Evolutionary conservation across 1,284 basidiomycete species (phyloP).

Genomic region (Athelia psychrophila): DNA sequence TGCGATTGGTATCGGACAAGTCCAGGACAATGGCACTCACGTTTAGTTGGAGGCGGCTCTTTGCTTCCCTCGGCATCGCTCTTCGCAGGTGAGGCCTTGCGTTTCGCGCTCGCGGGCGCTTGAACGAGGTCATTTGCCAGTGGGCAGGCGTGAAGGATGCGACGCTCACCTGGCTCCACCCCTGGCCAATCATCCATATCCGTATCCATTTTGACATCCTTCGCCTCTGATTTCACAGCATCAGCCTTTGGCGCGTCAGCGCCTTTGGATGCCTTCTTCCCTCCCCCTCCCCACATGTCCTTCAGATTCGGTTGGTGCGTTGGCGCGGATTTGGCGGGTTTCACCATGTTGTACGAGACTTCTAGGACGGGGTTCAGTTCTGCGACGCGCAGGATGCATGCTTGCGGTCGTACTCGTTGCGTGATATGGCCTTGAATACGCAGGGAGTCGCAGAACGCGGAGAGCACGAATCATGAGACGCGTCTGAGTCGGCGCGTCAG

Average conservation of each 20-base stretch:
- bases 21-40: background rate
- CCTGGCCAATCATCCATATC: constrained; percentile 4
- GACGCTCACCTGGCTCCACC: background rate
- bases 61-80: constrained; percentile 12
- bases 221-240: constrained; percentile 22
- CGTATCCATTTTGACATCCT: constrained; percentile 22
- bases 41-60: constrained; percentile 8
- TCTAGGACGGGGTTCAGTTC: background rate
- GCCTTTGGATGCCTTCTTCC: constrained; percentile 37
- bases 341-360: background rate
- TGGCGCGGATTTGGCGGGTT: background rate
- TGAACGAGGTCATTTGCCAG: too few relatives aligned
- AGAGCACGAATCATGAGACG: too few relatives aligned
- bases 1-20: background rate
- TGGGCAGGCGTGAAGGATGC: background rate
- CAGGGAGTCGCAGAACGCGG: too few relatives aligned
- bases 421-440: too few relatives aligned
- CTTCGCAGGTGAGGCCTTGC: background rate
- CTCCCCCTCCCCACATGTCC: constrained; percentile 69
- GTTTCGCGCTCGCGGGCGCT: background rate
- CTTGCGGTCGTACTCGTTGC: too few relatives aligned
- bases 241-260: constrained; percentile 18
- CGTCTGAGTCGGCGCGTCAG: too few relatives aligned
- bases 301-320: constrained; percentile 67
- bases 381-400: too few relatives aligned